Base-by-base conservation (phyloP, 2,329 filamentous ascomycete genomes). In the Exophiala aquamarina region DNA sequence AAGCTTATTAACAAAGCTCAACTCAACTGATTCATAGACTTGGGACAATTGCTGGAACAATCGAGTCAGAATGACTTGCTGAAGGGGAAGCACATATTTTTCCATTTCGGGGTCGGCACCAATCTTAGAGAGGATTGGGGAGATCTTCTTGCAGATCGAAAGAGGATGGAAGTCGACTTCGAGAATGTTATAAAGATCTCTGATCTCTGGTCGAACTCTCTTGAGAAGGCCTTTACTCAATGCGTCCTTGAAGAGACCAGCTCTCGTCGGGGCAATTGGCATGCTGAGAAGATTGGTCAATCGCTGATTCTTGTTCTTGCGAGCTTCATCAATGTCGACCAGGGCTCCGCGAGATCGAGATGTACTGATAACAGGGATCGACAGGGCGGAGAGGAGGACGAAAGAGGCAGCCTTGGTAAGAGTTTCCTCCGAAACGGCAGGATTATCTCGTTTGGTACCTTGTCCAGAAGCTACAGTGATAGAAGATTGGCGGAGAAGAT, bases 301-400 rank as follows among this genome's bases (percentile, higher is more conserved):
- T 51, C 93, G 89, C 19, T 89, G 91, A 75, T 97, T 98, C 83
- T 97, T 97, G 79, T 93, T 97, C 81, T 95, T 97, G 71, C 87
- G 87, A 37, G 89, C 90, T 74, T 97, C 91, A 60, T 98, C 93
- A 49, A 95, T 91, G 69, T 98, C 93, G 41, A 97, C 87, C 70
- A 98, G 84, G 52, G 92, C 93, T 65, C 93, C 93, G 37, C 93
- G 89, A 44, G 93, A 98, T 63, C 93, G 85, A 20, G 91, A 91
- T 36, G 93, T 97, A 82, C 93, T 98, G 72, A 98, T 98, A 73
- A 98, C 93, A 10, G 93, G 93, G 56, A 98, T 98, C n/a, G 93
- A 87, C 44, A 98, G 83, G 41, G 93, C 92, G 15, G 93, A 95
- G 43, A 98, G 77, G 38, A 98, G 80, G 48, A 98, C 94, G 62